These are phyloP conservation scores for Xanthoparmelia taractica DNA, from an alignment of 495 filamentous ascomycete species.

Conservation along the genomic window DNA sequence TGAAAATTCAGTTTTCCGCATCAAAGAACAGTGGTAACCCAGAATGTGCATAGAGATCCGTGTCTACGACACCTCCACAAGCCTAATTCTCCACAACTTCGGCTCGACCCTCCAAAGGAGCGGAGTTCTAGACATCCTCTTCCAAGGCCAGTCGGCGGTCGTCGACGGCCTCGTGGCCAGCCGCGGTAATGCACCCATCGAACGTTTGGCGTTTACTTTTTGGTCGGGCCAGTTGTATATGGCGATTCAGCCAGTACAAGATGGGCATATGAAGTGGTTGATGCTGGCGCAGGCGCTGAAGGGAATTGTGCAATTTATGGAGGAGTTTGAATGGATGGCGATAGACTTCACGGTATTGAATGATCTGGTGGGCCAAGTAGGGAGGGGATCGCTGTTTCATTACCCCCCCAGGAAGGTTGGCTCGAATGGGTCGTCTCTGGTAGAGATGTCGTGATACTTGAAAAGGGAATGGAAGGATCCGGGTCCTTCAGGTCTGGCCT, in stretches of 20 bases:
- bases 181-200: conserved; percentile 7
- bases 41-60: background rate
- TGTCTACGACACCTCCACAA: background rate
- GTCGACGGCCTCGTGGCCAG: conserved; percentile 8
- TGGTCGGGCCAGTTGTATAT: background rate
- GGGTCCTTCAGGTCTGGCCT: too few relatives aligned
- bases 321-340: background rate
- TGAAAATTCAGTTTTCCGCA: background rate
- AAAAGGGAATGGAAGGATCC: too few relatives aligned
- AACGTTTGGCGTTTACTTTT: background rate
- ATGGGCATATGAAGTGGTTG: conserved; percentile 1
- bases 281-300: conserved; percentile 12
- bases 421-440: background rate
- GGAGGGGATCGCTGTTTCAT: background rate
- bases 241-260: background rate
- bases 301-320: conserved; percentile 5
- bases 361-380: background rate
- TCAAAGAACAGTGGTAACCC: background rate
- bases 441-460: background rate
- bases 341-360: conserved; percentile 4
- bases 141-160: conserved; percentile 4
- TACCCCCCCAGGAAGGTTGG: background rate
- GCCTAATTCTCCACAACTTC: conserved; percentile 3
- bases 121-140: background rate
- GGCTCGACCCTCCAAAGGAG: background rate